These are phyloP conservation scores for Fusarium sororula DNA, from an alignment of 2,329 filamentous ascomycete species.

Conservation along the genomic window DNA sequence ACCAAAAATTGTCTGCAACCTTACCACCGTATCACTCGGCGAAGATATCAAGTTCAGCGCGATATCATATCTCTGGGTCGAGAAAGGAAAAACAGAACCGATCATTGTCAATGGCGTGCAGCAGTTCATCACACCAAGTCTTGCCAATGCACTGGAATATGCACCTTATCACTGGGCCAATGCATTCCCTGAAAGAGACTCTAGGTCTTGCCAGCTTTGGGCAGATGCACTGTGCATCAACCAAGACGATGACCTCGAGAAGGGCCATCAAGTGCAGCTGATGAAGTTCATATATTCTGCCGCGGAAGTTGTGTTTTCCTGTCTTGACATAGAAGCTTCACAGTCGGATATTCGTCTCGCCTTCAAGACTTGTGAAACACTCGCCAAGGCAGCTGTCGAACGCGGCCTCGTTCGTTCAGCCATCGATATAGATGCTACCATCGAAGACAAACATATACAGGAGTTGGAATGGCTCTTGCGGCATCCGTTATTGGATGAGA, in stretches of 20 bases:
- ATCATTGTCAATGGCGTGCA: background rate
- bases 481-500: background rate
- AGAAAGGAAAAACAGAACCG: background rate
- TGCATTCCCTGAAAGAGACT: background rate
- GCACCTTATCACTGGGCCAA: background rate
- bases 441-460: background rate
- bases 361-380: background rate
- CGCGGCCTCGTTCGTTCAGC: background rate
- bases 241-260: background rate
- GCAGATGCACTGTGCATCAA: constrained; percentile 12
- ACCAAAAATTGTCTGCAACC: background rate
- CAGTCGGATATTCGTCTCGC: background rate
- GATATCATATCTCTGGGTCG: background rate
- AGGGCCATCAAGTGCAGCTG: background rate
- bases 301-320: background rate
- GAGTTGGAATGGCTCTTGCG: background rate
- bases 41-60: background rate
- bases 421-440: background rate
- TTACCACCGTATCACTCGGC: background rate
- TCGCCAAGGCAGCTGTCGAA: background rate
- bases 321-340: background rate
- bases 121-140: background rate
- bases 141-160: background rate
- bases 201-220: background rate
- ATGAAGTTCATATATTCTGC: background rate